Base-by-base conservation (phyloP, 2,329 filamentous ascomycete species). In the Fusarium algeriense region DNA sequence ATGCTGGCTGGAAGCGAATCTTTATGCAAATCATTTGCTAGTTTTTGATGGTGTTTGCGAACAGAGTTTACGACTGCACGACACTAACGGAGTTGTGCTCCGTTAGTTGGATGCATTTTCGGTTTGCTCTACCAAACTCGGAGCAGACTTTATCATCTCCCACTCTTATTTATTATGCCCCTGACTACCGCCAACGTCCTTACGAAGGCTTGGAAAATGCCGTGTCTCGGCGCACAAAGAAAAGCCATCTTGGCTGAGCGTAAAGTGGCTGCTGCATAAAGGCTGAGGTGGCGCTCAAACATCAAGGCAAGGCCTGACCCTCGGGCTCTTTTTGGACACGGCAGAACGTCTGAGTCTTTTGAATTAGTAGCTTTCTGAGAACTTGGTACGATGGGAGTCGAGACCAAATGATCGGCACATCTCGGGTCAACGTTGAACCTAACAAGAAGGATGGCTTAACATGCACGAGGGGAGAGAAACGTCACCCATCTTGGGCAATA, bases 151-250 rank as follows among this genome's bases (percentile, higher is more conserved):
- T 38, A 20, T 26, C 37, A 41, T 35, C 30, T 61, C 32, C 37
- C 38, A 52, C 55, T 50, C 44, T 38, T 38, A 26, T 34, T 37
- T 32, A 12, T 10, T 12, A 37, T 50, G 35, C 63, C 55, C 63
- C 63, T 67, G 64, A 55, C 64, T 62, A 67, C 56, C 26, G 14
- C 14, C 34, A 50, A 55, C 48, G 48, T 62, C 48, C 50, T 67
- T 35, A 37, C 23, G 7, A 53, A 48, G 38, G 11, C 28, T 49
- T 54, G 23, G n/a, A 38, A 23, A 34, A 41, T 52, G 23, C 40
- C 23, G n/a, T 60, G 28, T 38, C 62, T 37, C 13, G 26, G 13
- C 12, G 49, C 28, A 46, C 53, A 35, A 43, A 28, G 32, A 35
- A 20, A 30, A 34, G 28, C 34, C 32, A 52, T 23, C 7, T 49